These are phyloP conservation scores for Coemansia sp. DNA, from an alignment of 192 early-diverging fungal species.

Conservation along the genomic window DNA sequence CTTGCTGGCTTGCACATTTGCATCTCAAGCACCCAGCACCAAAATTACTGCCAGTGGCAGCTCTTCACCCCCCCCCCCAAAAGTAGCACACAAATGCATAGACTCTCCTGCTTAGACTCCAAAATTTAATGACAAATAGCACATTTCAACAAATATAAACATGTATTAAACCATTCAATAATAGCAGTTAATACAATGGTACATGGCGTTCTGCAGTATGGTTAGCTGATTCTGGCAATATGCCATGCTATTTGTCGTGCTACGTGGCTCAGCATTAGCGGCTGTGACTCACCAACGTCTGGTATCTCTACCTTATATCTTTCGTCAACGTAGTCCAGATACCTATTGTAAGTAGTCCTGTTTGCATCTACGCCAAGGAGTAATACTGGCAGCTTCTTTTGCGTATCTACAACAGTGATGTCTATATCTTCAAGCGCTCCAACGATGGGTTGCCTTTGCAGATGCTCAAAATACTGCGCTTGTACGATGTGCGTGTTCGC, in stretches of 20 bases:
- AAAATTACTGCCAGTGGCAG: background rate
- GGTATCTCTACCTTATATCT: constrained; percentile 14
- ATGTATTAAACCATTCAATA: background rate
- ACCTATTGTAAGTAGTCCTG: background rate
- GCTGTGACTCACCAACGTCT: constrained; percentile 7
- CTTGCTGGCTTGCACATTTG: too few species aligned
- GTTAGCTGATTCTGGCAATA: constrained; percentile 9
- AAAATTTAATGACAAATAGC: background rate
- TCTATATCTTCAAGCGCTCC: constrained; percentile 3
- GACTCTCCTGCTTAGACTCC: background rate
- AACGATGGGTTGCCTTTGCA: constrained; percentile 8
- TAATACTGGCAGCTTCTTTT: constrained; percentile 13
- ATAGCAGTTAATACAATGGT: background rate
- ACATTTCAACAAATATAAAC: background rate
- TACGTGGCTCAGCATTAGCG: constrained; percentile 7
- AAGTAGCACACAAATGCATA: background rate
- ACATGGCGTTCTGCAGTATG: too few species aligned
- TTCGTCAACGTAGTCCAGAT: background rate
- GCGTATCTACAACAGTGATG: background rate
- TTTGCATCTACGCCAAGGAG: constrained; percentile 22
- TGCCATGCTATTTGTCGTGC: constrained; percentile 23
- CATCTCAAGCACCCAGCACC: background rate
- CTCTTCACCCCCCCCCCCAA: background rate
- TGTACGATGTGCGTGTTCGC: constrained; percentile 26
- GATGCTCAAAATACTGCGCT: constrained; percentile 34